A percentile compares a stretch with the other conserved stretches of the same genome.
phyloP scores from a whole-genome alignment of 495 filamentous ascomycete genomes.

The Neurospora sublineolata region DNA sequence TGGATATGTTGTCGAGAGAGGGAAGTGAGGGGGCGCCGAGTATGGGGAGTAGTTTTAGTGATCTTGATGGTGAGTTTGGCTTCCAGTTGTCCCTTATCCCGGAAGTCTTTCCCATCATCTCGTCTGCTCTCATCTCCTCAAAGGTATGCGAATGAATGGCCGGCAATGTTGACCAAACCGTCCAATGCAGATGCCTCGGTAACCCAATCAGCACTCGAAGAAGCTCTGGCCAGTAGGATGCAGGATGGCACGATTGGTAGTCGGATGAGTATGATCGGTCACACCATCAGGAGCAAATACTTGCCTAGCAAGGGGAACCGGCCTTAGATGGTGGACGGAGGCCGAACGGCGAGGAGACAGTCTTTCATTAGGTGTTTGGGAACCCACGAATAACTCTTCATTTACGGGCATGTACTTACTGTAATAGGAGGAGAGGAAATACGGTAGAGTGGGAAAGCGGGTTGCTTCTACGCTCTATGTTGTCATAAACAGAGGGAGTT shows the following conservation, averaged over 20 bases:
- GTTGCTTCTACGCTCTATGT: background rate
- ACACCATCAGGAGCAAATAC: conserved; percentile 46
- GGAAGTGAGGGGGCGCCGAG: conserved; percentile 83
- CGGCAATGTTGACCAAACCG: background rate
- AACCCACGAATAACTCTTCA: background rate
- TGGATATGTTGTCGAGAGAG: conserved; percentile 47
- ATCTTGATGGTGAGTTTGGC: conserved; percentile 69
- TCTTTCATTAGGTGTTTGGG: background rate
- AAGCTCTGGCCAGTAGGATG: conserved; percentile 87
- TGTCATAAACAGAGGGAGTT: background rate
- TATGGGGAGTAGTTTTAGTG: conserved; percentile 96
- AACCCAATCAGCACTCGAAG: conserved; percentile 86
- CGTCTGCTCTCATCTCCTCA: background rate
- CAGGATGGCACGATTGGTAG: conserved; percentile 64
- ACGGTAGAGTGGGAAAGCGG: background rate
- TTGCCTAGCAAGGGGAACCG: conserved; percentile 13
- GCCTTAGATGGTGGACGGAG: background rate
- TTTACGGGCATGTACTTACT: background rate
- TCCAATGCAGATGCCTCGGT: conserved; percentile 68
- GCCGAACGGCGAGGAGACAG: background rate
- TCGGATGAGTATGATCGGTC: conserved; percentile 70
- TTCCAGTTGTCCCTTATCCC: background rate
- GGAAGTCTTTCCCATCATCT: background rate
- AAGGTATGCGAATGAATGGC: conserved; percentile 2
- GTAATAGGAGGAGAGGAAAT: background rate